Conservation (phyloP, 2,329 filamentous ascomycete species). For the Hymenoscyphus linearis region DNA sequence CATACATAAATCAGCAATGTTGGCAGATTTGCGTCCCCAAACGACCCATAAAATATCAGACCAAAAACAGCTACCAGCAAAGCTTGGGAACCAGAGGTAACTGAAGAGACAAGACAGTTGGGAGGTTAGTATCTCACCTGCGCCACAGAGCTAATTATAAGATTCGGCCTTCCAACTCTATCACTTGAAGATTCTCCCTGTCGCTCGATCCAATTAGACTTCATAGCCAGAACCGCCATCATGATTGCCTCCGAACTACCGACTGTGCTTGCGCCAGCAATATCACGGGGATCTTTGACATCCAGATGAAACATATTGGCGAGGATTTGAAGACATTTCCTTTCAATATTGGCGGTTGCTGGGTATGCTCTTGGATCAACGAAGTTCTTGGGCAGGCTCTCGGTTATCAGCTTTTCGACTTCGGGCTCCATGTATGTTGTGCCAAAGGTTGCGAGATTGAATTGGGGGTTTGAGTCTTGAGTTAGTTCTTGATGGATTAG, state of each 20-base stretch:
- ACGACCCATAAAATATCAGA: no score
- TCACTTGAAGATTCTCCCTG: not conserved
- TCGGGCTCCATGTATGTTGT: not conserved
- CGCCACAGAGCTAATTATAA: not conserved
- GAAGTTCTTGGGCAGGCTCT: conserved; percentile 1
- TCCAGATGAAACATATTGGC: not conserved
- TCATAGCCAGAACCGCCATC: not conserved
- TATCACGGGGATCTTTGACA: not conserved
- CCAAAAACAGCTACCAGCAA: no score
- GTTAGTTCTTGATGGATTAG: not conserved
- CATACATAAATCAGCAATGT: not conserved
- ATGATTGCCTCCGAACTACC: conserved; percentile 1
- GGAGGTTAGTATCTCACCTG: not conserved
- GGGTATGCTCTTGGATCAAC: not conserved
- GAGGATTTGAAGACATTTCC: not conserved
- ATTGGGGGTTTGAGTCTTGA: not conserved
- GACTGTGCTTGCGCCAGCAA: not conserved
- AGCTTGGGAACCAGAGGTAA: not conserved
- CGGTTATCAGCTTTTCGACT: not conserved
- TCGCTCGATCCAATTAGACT: not conserved
- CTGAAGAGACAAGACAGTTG: not conserved
- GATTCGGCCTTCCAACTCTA: not conserved
- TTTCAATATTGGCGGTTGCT: not conserved
- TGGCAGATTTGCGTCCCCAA: no score
- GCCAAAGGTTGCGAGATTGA: not conserved